Conservation (phyloP, 768 basidiomycete genomes). For the Kockovaella imperatae region DNA sequence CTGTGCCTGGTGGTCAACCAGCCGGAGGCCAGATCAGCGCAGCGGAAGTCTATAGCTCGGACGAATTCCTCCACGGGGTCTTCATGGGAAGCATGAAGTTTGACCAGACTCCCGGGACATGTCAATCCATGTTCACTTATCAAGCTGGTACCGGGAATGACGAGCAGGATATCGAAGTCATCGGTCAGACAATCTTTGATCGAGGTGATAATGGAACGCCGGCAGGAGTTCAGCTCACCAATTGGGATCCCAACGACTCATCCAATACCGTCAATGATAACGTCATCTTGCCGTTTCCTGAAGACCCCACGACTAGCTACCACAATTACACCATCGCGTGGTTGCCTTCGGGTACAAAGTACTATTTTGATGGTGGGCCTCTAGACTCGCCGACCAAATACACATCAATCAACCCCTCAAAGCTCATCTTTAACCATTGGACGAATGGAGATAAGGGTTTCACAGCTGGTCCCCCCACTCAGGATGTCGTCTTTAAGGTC, state of each 20-base stretch:
- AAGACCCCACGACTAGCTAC: constrained; percentile 8
- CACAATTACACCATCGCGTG: constrained; percentile 19
- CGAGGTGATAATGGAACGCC: not conserved
- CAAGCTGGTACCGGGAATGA: not conserved
- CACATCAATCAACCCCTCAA: constrained; percentile 9
- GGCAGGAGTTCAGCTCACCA: constrained; percentile 15
- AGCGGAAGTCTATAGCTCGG: no score
- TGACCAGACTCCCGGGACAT: constrained; percentile 14
- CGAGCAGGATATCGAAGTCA: constrained; percentile 3
- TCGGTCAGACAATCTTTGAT: constrained; percentile 5
- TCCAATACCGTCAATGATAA: not conserved
- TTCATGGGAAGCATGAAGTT: no score
- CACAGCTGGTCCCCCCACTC: constrained; percentile 11
- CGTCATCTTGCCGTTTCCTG: constrained; percentile 10
- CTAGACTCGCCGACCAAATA: constrained; percentile 10
- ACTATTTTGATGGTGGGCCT: constrained; percentile 9
- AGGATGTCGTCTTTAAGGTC: constrained; percentile 11
- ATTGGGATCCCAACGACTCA: constrained; percentile 11
- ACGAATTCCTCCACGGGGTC: no score
- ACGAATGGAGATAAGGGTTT: constrained; percentile 11
- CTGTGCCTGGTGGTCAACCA: constrained; percentile 12
- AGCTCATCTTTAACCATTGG: constrained; percentile 18
- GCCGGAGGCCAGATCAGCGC: constrained; percentile 5
- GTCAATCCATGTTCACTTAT: constrained; percentile 17
- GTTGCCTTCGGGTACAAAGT: constrained; percentile 11